These are phyloP conservation scores for Naegleria lovaniensis DNA, from an alignment of 208 protist genomes.

Conservation along the genomic window DNA sequence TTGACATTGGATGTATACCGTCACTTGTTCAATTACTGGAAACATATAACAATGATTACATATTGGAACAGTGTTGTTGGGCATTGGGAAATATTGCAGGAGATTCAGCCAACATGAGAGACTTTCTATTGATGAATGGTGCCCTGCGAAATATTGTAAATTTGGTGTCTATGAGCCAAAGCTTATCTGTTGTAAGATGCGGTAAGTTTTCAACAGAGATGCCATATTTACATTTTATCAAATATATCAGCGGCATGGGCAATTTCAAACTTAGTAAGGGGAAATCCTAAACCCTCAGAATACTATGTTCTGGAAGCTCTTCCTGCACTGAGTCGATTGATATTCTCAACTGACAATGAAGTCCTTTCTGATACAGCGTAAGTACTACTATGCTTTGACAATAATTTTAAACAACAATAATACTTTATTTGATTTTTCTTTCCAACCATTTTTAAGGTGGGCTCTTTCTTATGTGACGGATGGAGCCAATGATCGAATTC, in stretches of 20 bases:
- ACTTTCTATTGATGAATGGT: not conserved
- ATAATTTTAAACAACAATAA: no score
- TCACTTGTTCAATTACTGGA: no score
- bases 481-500: conserved; percentile 86
- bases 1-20: no score
- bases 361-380: conserved; percentile 87
- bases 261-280: conserved; percentile 93
- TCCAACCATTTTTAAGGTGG: conserved; percentile 59
- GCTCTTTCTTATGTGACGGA: conserved; percentile 90
- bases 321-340: conserved; percentile 72
- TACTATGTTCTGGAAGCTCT: conserved; percentile 64
- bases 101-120: not conserved
- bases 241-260: conserved; percentile 95
- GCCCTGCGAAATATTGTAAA: not conserved
- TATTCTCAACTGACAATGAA: conserved; percentile 78
- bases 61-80: no score
- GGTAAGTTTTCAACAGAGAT: no score
- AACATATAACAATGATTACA: no score
- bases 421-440: no score
- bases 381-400: no score
- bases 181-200: no score
- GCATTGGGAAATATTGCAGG: conserved; percentile 25
- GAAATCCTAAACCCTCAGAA: conserved; percentile 83
- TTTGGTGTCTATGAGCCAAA: no score
- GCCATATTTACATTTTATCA: no score